phyloP scores from a whole-genome alignment of 768 basidiomycete species.

The Tricholoma matsutake region DNA sequence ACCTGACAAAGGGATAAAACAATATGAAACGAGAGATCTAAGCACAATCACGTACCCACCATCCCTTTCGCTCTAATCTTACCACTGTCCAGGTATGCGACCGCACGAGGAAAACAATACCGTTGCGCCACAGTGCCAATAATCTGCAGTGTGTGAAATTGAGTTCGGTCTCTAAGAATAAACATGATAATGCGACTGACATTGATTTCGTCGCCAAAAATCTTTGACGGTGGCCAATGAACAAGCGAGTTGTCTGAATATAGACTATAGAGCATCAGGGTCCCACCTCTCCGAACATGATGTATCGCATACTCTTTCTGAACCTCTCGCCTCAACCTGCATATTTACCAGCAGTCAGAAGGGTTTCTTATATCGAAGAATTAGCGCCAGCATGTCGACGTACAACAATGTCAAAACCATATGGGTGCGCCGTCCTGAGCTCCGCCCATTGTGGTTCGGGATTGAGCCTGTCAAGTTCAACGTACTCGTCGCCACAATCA shows the following conservation, averaged over 20 bases:
- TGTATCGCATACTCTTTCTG: constrained; percentile 70
- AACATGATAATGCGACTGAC: constrained; percentile 26
- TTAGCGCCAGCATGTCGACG: not conserved
- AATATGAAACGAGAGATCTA: not conserved
- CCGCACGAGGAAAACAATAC: constrained; percentile 75
- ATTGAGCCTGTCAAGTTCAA: constrained; percentile 66
- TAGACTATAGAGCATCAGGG: constrained; percentile 72
- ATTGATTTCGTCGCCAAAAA: constrained; percentile 71
- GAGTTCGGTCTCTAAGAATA: too few relatives aligned
- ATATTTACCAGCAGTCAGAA: not conserved
- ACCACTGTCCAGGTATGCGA: constrained; percentile 72
- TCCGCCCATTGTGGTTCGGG: constrained; percentile 66
- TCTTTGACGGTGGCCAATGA: constrained; percentile 72
- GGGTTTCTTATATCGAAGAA: not conserved
- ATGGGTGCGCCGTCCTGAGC: constrained; percentile 65
- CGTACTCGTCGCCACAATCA: constrained; percentile 68
- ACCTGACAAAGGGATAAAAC: constrained; percentile 25
- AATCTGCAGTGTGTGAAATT: constrained; percentile 38
- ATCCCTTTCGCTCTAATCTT: constrained; percentile 62
- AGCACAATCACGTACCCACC: constrained; percentile 17
- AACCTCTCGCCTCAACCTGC: constrained; percentile 64
- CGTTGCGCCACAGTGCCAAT: constrained; percentile 79
- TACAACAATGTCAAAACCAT: constrained; percentile 75
- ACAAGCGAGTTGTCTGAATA: constrained; percentile 67
- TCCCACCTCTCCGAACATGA: constrained; percentile 70